A percentile compares a stretch with the other conserved stretches of the same genome.
Evolutionary conservation across 1,284 basidiomycete species (phyloP).

Genomic region (Microbotryum silenes-acaulis): DNA sequence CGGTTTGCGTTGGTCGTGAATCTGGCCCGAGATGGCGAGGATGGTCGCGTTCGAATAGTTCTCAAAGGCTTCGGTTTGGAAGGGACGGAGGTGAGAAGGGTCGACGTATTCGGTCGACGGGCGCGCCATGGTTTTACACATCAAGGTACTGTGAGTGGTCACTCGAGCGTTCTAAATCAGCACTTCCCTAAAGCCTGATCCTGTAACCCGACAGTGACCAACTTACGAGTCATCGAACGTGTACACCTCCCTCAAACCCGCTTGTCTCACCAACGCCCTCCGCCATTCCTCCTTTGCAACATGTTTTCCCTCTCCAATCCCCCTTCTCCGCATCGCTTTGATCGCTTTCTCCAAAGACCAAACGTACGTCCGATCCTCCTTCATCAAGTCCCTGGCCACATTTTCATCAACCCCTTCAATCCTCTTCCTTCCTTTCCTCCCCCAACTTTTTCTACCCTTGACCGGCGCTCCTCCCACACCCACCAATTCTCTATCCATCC

Average conservation of each 20-base stretch:
- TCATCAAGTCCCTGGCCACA: conserved; percentile 25
- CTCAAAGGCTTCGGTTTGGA: conserved; percentile 37
- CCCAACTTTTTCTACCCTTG: no score
- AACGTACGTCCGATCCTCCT: conserved; percentile 14
- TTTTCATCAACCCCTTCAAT: conserved; percentile 35
- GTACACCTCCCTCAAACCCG: no score
- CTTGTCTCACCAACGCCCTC: no score
- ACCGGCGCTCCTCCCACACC: no score
- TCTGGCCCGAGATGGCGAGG: conserved; percentile 45
- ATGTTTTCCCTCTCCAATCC: conserved; percentile 41
- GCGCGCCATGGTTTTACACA: conserved; percentile 45
- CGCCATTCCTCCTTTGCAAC: no score
- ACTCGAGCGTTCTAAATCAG: no score
- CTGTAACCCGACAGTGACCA: no score
- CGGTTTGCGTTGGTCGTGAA: conserved; percentile 45
- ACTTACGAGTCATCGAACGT: no score
- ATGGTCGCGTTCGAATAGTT: conserved; percentile 29
- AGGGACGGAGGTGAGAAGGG: conserved; percentile 40
- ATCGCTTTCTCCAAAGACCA: conserved; percentile 39
- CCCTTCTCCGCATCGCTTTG: conserved; percentile 40
- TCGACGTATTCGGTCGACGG: conserved; percentile 43
- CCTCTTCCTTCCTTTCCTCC: neutral
- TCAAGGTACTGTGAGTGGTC: conserved; percentile 37
- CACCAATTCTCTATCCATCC: no score
- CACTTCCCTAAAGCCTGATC: no score